Conservation (phyloP, 2,329 filamentous ascomycete genomes). For the Fusarium concolor region DNA sequence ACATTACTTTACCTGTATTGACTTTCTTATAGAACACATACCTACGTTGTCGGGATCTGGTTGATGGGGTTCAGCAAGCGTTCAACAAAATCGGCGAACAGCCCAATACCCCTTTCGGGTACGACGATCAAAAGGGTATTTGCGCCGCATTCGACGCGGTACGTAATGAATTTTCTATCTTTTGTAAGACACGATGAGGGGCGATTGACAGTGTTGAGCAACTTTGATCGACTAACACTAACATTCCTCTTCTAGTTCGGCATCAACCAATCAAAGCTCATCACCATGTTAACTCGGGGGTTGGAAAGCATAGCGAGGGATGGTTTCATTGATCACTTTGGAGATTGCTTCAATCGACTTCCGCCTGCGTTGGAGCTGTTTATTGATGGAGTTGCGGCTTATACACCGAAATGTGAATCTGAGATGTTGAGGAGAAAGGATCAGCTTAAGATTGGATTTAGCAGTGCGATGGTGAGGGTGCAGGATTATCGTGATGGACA, state of each 20-base stretch:
- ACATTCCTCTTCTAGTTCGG: constrained; percentile 17
- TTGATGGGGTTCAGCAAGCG: constrained; percentile 10
- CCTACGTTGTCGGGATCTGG: constrained; percentile 20
- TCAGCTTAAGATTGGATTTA: constrained; percentile 15
- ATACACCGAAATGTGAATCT: constrained; percentile 9
- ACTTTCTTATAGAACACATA: constrained; percentile 20
- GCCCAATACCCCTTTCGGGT: constrained; percentile 8
- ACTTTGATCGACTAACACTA: not conserved
- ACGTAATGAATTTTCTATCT: not conserved
- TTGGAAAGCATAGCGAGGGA: constrained; percentile 5
- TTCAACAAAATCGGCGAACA: not conserved
- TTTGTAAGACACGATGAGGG: not conserved
- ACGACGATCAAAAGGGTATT: constrained; percentile 16
- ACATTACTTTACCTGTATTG: too few relatives aligned
- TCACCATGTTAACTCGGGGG: constrained; percentile 3
- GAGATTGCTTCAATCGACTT: constrained; percentile 21
- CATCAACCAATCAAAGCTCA: constrained; percentile 21
- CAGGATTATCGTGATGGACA: not conserved
- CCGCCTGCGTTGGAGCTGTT: constrained; percentile 7
- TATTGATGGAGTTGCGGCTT: constrained; percentile 6
- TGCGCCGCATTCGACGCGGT: constrained; percentile 17
- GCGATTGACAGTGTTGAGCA: not conserved
- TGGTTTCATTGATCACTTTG: constrained; percentile 23
- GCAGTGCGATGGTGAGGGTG: constrained; percentile 1
- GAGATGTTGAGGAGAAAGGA: constrained; percentile 25